Conservation (phyloP, 176 grass and related monocot species). For the Olyra latifolia region DNA sequence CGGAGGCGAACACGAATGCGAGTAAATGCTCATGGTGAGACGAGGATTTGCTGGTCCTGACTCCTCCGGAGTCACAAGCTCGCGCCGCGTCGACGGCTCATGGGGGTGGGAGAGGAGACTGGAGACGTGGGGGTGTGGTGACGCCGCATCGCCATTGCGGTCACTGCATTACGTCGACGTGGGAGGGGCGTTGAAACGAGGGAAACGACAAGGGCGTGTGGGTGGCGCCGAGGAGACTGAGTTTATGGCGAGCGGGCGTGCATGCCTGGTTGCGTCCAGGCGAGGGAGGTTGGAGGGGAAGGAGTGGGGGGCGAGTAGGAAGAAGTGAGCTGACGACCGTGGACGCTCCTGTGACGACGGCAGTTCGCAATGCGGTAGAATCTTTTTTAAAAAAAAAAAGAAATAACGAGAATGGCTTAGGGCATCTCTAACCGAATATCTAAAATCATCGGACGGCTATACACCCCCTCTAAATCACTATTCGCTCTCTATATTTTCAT, state of each 20-base stretch:
- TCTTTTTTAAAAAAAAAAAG: no score
- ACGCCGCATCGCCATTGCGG: not conserved
- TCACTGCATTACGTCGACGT: not conserved
- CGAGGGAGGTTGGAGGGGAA: not conserved
- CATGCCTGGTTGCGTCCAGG: not conserved
- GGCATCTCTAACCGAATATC: no score
- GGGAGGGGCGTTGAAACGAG: constrained; percentile 15
- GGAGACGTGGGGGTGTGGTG: not conserved
- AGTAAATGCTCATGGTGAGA: not conserved
- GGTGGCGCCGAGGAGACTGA: not conserved
- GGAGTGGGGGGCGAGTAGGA: constrained; percentile 12
- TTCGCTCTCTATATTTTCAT: no score
- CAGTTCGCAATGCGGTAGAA: not conserved
- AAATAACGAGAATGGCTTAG: no score
- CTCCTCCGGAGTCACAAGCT: not conserved
- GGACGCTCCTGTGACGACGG: not conserved
- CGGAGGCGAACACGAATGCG: not conserved
- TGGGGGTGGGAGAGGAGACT: not conserved
- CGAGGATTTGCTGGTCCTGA: not conserved
- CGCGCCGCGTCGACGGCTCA: not conserved
- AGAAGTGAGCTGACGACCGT: constrained; percentile 6
- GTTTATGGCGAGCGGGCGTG: constrained; percentile 24
- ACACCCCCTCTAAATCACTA: no score
- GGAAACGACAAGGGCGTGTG: constrained; percentile 16
- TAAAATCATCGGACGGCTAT: no score